Base-by-base conservation (phyloP, 495 filamentous ascomycete genomes). In the Tuber umbilicatum region DNA sequence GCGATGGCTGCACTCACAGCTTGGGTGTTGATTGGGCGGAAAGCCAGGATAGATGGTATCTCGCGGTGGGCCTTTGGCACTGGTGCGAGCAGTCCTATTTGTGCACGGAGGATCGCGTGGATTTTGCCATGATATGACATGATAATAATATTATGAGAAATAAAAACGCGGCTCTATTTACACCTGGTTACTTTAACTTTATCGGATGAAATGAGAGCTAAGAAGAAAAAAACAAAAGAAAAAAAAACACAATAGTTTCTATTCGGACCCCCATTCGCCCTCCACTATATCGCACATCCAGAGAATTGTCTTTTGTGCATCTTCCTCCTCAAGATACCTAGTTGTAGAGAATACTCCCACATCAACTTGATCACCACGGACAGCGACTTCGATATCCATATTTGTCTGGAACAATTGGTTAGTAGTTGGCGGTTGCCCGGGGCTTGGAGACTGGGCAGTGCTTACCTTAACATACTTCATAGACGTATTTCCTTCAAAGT, bases 351-450 rank as follows among this genome's bases (percentile, higher is more conserved):
- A 85, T 41, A 84, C 76, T 17, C 84, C 84, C 67, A 85, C 70
- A 80, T 84, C 84, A 74, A 85, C 72, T 41, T 72, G 73, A 47
- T 78, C 74, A 0, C 78, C 76, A 10, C 77, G 73, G 38, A 80
- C 73, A 17, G 81, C 80, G 73, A 83, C 78, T 73, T 85, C 84
- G 37, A 85, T 76, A 80, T 85, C 84, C 27, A 84, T 41, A 38
- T 84, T 78, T 74, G 82, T 83, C 83, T 84, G 43, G n/a, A 73
- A 67, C 41, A n/a, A 42, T 40, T 47, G 14, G 50, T 74, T 35
- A 80, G 74, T 12, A 14, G 38, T 69, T 72, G 77, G 74, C 21
- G 17, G 41, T 71, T 73, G 7, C 35, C 3, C 6, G 50, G 37
- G 19, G 60, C 40, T 38, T 17, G 42, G 23, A 60, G 21, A 5